These are phyloP conservation scores for Colletotrichum agaves DNA, from an alignment of 2,329 filamentous ascomycete species.

Conservation along the genomic window DNA sequence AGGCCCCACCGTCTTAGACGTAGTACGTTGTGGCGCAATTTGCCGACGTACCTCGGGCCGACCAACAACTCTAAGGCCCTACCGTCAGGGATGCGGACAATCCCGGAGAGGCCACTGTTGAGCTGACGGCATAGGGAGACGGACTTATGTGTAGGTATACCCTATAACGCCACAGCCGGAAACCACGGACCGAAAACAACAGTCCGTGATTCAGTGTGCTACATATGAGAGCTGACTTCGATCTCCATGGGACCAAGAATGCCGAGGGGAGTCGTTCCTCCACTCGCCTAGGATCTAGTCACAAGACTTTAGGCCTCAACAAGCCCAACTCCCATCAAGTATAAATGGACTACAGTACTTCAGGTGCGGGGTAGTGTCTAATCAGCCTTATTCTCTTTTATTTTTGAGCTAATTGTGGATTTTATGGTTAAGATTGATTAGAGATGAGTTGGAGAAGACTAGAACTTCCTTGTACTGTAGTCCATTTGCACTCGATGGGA, in stretches of 20 bases:
- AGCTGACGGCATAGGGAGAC: not conserved
- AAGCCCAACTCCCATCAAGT: no score
- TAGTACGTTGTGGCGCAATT: not conserved
- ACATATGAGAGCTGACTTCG: not conserved
- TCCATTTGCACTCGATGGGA: no score
- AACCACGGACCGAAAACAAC: not conserved
- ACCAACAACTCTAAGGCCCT: not conserved
- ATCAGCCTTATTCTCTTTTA: no score
- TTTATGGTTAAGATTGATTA: no score
- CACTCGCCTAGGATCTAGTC: not conserved
- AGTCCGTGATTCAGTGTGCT: not conserved
- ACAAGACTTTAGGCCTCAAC: no score
- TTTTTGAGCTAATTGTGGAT: no score
- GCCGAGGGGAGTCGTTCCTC: not conserved
- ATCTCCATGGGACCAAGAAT: constrained; percentile 2
- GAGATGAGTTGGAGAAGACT: no score
- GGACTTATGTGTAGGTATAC: not conserved
- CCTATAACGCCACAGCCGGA: not conserved
- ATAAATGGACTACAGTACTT: no score
- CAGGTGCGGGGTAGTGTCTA: no score
- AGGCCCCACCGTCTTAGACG: not conserved
- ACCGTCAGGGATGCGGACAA: not conserved
- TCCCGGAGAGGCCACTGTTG: not conserved
- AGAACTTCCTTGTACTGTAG: no score
- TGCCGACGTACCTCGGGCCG: not conserved